Percentiles rank a stretch among this genome's conserved stretches.
Evolutionary conservation across 2,329 filamentous ascomycete species (phyloP).

Genomic region (Nemania sp.): DNA sequence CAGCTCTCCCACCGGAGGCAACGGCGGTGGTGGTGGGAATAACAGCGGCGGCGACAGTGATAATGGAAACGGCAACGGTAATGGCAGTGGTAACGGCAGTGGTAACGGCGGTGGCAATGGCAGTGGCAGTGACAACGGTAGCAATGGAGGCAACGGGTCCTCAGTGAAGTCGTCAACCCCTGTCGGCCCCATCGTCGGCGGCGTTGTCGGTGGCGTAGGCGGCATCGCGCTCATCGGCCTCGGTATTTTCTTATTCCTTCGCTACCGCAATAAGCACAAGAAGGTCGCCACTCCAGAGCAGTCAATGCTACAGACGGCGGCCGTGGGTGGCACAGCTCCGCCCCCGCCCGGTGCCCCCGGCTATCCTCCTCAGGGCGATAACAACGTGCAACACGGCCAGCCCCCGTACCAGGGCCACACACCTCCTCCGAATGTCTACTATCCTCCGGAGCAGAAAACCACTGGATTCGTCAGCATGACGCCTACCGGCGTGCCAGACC

Average conservation of each 20-base stretch:
- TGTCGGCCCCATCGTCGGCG: conserved; percentile 52
- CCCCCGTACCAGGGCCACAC: conserved; percentile 28
- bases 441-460: conserved; percentile 32
- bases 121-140: background rate
- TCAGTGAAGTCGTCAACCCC: conserved; percentile 31
- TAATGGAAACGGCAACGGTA: background rate
- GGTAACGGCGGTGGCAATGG: background rate
- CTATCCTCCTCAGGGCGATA: conserved; percentile 30
- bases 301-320: conserved; percentile 24
- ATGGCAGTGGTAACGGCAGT: background rate
- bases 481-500: conserved; percentile 29
- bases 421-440: conserved; percentile 30
- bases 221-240: conserved; percentile 47
- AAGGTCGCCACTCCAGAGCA: conserved; percentile 25
- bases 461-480: conserved; percentile 32
- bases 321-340: background rate
- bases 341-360: conserved; percentile 2
- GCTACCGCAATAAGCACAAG: conserved; percentile 44
- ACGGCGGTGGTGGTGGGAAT: background rate
- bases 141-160: background rate
- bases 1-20: background rate
- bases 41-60: background rate
- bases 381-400: conserved; percentile 27
- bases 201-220: conserved; percentile 52
- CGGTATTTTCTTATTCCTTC: conserved; percentile 48